Percentiles rank a stretch among this genome's conserved stretches.
These are phyloP conservation scores for Microdochium nivale DNA, from an alignment of 2,329 filamentous ascomycete genomes.

Conservation along the genomic window DNA sequence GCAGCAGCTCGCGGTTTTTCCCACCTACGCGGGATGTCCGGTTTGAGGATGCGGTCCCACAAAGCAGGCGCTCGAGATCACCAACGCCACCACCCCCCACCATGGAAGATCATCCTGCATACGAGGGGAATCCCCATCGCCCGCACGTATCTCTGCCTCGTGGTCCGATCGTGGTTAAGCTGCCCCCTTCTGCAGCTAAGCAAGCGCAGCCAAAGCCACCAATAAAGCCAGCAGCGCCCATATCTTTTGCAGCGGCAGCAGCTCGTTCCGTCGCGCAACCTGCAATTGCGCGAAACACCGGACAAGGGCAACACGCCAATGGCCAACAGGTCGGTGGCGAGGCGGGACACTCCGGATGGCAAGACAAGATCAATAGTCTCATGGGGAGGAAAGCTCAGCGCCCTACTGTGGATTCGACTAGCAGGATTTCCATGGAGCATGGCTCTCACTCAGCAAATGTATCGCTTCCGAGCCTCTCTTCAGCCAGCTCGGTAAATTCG, in stretches of 20 bases:
- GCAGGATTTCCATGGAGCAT: slow-evolving; percentile 57
- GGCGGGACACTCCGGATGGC: slow-evolving; percentile 46
- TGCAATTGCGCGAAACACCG: not conserved
- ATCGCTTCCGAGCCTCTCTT: slow-evolving; percentile 48
- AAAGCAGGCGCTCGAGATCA: slow-evolving; percentile 39
- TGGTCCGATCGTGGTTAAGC: slow-evolving; percentile 67
- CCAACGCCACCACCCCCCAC: slow-evolving; percentile 67
- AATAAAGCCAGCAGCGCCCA: slow-evolving; percentile 27
- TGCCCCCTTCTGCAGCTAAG: slow-evolving; percentile 53
- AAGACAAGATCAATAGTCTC: slow-evolving; percentile 75
- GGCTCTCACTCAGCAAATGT: slow-evolving; percentile 37
- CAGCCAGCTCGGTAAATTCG: slow-evolving; percentile 17
- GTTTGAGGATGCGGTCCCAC: slow-evolving; percentile 26
- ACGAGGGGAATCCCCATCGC: slow-evolving; percentile 54
- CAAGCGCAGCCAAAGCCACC: slow-evolving; percentile 24
- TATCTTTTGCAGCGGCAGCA: slow-evolving; percentile 30
- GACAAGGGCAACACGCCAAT: slow-evolving; percentile 8
- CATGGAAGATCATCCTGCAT: slow-evolving; percentile 62
- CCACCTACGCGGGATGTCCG: slow-evolving; percentile 41
- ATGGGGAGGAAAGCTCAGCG: slow-evolving; percentile 54
- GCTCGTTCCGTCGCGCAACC: not conserved
- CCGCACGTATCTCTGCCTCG: slow-evolving; percentile 64
- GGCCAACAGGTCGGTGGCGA: slow-evolving; percentile 19
- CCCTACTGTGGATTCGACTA: slow-evolving; percentile 58
- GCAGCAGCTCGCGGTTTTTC: slow-evolving; percentile 53